phyloP scores from a whole-genome alignment of 2,329 filamentous ascomycete genomes.

The Colletotrichum sp. region DNA sequence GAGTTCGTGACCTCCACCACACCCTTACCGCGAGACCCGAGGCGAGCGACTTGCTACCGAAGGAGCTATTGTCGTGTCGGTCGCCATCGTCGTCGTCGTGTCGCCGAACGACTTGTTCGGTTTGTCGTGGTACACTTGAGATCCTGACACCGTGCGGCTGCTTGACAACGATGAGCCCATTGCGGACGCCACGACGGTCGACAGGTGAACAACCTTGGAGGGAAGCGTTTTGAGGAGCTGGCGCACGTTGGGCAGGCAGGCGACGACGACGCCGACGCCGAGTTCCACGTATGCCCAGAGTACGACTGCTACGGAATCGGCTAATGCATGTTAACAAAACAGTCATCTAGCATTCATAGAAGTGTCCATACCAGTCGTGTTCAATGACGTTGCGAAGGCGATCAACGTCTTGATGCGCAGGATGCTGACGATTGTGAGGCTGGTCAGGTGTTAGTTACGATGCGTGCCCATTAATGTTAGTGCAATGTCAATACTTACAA shows the following conservation, averaged over 20 bases:
- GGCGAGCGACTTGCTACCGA: neutral
- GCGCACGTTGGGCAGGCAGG: conserved; percentile 40
- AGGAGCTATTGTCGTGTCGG: neutral
- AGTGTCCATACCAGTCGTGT: neutral
- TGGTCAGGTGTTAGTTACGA: neutral
- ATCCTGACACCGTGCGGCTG: neutral
- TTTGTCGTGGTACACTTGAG: neutral
- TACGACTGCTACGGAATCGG: conserved; percentile 33
- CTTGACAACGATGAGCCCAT: neutral
- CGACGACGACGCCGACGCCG: conserved; percentile 42
- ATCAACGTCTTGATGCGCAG: neutral
- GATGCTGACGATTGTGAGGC: conserved; percentile 1
- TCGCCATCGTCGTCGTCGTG: neutral
- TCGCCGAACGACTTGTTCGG: neutral
- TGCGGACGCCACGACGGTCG: neutral
- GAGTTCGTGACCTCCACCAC: neutral
- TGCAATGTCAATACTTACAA: conserved; percentile 36
- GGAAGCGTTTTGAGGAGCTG: conserved; percentile 28
- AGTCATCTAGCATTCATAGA: neutral
- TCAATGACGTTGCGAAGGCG: neutral
- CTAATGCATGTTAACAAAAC: neutral
- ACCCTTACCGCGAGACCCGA: neutral
- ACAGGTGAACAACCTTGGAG: neutral
- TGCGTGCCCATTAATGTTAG: no score
- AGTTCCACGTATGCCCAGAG: conserved; percentile 42